phyloP scores from a whole-genome alignment of 192 early-diverging fungal genomes.

The Coemansia sp. region DNA sequence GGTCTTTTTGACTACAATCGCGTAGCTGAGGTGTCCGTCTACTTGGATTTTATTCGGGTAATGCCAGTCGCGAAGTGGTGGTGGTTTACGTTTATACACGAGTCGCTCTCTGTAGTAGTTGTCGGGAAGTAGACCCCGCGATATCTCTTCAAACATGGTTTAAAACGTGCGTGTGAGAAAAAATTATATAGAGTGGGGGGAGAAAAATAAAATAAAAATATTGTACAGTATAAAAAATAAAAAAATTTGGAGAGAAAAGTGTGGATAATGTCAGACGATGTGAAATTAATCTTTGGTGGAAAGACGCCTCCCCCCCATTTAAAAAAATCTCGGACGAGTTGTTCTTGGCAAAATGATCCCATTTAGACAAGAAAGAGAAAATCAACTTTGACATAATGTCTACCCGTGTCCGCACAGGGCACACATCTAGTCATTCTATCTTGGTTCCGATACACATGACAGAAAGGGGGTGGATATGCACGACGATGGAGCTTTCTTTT shows the following conservation, averaged over 20 bases:
- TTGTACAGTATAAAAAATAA: neutral
- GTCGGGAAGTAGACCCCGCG: slow-evolving; percentile 26
- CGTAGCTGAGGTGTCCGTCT: slow-evolving; percentile 14
- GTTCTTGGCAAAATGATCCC: too few species aligned
- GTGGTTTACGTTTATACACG: slow-evolving; percentile 30
- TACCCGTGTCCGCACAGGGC: too few species aligned
- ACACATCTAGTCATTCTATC: too few species aligned
- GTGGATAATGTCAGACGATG: too few species aligned
- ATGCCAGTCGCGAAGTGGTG: slow-evolving; percentile 6
- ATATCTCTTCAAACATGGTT: slow-evolving; percentile 16
- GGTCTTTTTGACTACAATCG: slow-evolving; percentile 4
- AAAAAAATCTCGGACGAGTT: too few species aligned
- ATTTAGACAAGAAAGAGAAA: too few species aligned
- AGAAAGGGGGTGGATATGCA: too few species aligned
- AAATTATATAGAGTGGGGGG: neutral
- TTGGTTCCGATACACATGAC: too few species aligned
- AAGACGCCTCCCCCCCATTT: too few species aligned
- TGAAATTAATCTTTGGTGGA: too few species aligned
- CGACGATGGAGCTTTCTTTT: neutral
- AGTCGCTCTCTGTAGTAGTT: slow-evolving; percentile 24
- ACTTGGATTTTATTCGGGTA: slow-evolving; percentile 52
- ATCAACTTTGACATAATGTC: too few species aligned
- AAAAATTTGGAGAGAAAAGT: neutral
- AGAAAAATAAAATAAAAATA: too few species aligned
- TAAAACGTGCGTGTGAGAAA: neutral